These are phyloP conservation scores for Leishmania mexicana DNA, from an alignment of 208 protist genomes.

Conservation along the genomic window DNA sequence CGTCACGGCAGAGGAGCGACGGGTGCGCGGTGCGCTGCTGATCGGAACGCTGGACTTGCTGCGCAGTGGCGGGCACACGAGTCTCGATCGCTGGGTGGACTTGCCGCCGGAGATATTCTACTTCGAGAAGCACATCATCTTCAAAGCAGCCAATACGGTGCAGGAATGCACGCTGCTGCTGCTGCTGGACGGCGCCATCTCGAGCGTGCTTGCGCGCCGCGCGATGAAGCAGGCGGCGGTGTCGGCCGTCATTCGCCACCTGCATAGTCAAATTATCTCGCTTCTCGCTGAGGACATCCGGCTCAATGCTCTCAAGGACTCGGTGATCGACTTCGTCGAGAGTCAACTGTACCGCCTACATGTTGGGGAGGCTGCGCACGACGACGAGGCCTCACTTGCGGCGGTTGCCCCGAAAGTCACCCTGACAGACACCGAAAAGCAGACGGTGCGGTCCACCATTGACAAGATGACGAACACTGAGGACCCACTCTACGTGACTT, in stretches of 20 bases:
- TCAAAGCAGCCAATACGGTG: constrained; percentile 79
- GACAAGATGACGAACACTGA: constrained; percentile 87
- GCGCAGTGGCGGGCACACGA: constrained; percentile 49
- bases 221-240: constrained; percentile 38
- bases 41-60: constrained; percentile 64
- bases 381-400: constrained; percentile 11
- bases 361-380: background rate
- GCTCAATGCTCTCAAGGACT: constrained; percentile 60
- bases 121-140: constrained; percentile 81
- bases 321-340: constrained; percentile 51
- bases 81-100: constrained; percentile 65
- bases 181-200: constrained; percentile 70
- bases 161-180: constrained; percentile 76
- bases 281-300: constrained; percentile 60
- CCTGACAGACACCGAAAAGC: constrained; percentile 53
- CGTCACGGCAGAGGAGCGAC: constrained; percentile 46
- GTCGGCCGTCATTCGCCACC: constrained; percentile 40
- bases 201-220: constrained; percentile 59
- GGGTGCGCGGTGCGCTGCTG: constrained; percentile 61
- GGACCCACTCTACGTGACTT: constrained; percentile 63
- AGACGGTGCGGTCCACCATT: constrained; percentile 48
- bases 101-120: constrained; percentile 76
- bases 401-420: constrained; percentile 7
- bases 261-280: constrained; percentile 60
- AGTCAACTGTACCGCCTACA: constrained; percentile 32